Base-by-base conservation (phyloP, 768 basidiomycete genomes). In the Nidularia pulvinata region DNA sequence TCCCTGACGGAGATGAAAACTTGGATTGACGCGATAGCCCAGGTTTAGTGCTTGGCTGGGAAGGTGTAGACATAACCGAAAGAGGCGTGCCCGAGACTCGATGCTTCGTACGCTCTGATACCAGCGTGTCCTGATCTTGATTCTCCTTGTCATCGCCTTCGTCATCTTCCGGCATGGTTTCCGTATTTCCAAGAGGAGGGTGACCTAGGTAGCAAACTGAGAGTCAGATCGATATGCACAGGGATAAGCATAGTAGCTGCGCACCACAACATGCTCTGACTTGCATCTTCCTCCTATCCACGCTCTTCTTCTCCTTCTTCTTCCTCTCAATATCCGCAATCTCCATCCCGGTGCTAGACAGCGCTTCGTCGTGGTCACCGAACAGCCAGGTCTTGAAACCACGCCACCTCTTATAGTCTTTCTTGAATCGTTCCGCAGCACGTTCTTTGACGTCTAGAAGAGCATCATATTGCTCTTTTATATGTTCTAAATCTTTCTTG, bases 341-440 rank as follows among this genome's bases (percentile, higher is more conserved):
- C n/a, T n/a, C n/a, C n/a, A n/a, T n/a, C n/a, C n/a, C n/a, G n/a
- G n/a, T n/a, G n/a, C n/a, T n/a, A n/a, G n/a, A n/a, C n/a, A n/a
- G n/a, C n/a, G n/a, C n/a, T 7, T 7, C 9, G 37, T 39, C 37
- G n/a, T 39, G 9, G n/a, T 74, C 65, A 35, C 53, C 60, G 46
- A 70, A 68, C 11, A 79, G 56, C 75, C 72, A 79, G 34, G 61
- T 57, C 46, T 74, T 75, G 59, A 79, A 73, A 35, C 60, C 60
- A 44, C 65, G 67, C 81, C 81, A 84, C 52, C 70, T 75, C 59
- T 74, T 75, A 64, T 74, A 80, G 60, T 83, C 37, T n/a, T 7
- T 9, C n/a, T 39, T 39, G 37, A 9, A 39, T 39, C 37, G 37
- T 39, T 57, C 69, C 9, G 73, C 74, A 10, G 77, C 77, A 1